These are phyloP conservation scores for Elaeagnus macrophylla DNA, from an alignment of 306 rosid species.

Conservation along the genomic window DNA sequence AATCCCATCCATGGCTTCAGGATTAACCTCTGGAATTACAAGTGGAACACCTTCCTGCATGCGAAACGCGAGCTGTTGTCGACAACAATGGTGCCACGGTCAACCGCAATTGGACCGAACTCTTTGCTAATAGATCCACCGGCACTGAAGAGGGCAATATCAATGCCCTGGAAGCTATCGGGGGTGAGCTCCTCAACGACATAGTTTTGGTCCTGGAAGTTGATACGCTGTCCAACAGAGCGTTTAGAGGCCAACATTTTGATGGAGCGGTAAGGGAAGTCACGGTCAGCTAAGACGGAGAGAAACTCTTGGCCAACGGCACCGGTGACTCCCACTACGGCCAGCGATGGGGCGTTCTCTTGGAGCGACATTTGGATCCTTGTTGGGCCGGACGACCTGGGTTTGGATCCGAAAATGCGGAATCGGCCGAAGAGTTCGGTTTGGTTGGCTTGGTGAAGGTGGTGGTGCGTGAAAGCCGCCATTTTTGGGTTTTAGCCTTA, in stretches of 20 bases:
- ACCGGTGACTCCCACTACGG: conserved; percentile 93
- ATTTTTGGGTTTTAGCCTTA: conserved; percentile 15
- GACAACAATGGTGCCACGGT: conserved; percentile 68
- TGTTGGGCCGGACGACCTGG: conserved; percentile 10
- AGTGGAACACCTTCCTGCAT: conserved; percentile 75
- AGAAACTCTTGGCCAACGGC: conserved; percentile 98
- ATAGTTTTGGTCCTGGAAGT: conserved; percentile 49
- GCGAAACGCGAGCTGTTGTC: conserved; percentile 90
- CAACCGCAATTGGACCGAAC: conserved; percentile 81
- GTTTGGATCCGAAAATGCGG: conserved; percentile 15
- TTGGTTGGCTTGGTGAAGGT: conserved; percentile 10
- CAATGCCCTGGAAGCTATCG: conserved; percentile 78
- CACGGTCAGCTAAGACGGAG: conserved; percentile 86
- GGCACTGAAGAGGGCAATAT: conserved; percentile 91
- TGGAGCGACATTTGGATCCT: conserved; percentile 63
- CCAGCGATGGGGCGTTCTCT: conserved; percentile 66
- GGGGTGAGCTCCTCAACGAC: conserved; percentile 70
- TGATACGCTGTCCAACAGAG: conserved; percentile 58
- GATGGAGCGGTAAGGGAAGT: conserved; percentile 86
- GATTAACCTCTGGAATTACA: conserved; percentile 96
- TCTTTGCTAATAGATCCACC: conserved; percentile 85
- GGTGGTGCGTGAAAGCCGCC: conserved; percentile 43
- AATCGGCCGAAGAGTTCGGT: conserved; percentile 22
- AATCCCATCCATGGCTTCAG: conserved; percentile 72
- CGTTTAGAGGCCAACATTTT: conserved; percentile 97